phyloP scores from a whole-genome alignment of 306 rosid species.

The Echinosophora koreensis region DNA sequence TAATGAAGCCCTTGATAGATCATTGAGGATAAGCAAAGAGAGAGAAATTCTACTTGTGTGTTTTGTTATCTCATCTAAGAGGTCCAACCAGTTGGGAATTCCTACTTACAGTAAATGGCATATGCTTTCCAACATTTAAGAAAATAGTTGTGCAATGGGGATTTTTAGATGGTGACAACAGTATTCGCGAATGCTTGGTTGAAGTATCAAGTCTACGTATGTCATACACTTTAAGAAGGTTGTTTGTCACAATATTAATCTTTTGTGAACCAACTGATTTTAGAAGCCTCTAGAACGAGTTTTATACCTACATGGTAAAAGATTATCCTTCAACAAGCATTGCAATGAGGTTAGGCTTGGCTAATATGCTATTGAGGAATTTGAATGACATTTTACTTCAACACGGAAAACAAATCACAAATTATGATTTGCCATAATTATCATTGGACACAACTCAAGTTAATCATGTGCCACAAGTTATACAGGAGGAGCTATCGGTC shows the following conservation, averaged over 20 bases:
- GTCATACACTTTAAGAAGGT: not conserved
- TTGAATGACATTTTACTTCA: not conserved
- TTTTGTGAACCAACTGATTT: not conserved
- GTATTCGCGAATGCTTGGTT: not conserved
- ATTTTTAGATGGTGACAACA: not conserved
- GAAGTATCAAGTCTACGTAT: not conserved
- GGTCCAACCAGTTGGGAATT: too few relatives aligned
- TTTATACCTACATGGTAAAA: not conserved
- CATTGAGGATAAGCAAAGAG: too few relatives aligned
- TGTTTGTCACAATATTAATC: not conserved
- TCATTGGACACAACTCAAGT: not conserved
- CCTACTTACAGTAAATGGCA: not conserved
- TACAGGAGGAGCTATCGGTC: not conserved
- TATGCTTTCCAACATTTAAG: not conserved
- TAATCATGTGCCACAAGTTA: not conserved
- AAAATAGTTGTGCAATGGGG: not conserved
- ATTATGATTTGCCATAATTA: not conserved
- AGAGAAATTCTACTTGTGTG: not conserved
- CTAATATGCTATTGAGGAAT: not conserved
- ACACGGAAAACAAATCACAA: not conserved
- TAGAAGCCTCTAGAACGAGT: not conserved
- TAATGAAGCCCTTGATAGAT: too few relatives aligned
- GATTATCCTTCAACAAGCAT: not conserved
- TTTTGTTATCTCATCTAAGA: too few relatives aligned
- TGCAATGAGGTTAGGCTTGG: not conserved